Base-by-base conservation (phyloP, 495 filamentous ascomycete genomes). In the Penicillium roqueforti region DNA sequence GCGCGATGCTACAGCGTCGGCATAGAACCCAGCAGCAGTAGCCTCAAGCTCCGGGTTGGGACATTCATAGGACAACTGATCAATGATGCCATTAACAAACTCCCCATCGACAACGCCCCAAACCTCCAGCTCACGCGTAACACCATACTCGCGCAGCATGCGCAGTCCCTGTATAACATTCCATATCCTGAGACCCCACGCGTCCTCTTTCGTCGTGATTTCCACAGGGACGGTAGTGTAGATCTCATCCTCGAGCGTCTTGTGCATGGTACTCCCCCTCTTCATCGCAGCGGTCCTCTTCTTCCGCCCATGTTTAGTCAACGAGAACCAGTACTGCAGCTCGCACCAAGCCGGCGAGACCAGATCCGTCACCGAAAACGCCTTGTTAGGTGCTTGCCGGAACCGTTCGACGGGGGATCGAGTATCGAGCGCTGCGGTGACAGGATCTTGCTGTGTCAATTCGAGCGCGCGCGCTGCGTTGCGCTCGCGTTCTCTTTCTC, bases 271-370 rank as follows among this genome's bases (percentile, higher is more conserved):
- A 23, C 83, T 85, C 3, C 93, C 93, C 45, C 75, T 74, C 62
- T 84, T 87, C 93, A 98, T 98, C 1, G 88, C 89, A 9, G 80
- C 66, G 0, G 95, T 97, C 2, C 74, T 68, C 47, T 75, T 83
- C 68, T 86, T 91, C 59, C 77, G 80, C 16, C 95, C 95, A 61
- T 86, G 80, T 39, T 81, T 83, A 3, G 83, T 87, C 28, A 98
- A 78, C 1, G 82, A 85, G 73, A 91, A 97, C 78, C 83, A 88
- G 59, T 96, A 92, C 66, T 98, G 93, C 40, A 97, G 70, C 68
- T 98, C 95, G 67, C 93, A 98, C 93, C 93, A 98, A 8, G 91
- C 83, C 2, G 91, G 91, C 13, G 87, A 86, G 2, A 92, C 80
- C 38, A 98, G 66, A 68, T 98, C 93, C 2, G 90, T 88, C 4